Percentiles rank a stretch among this genome's conserved stretches.
These are phyloP conservation scores for Eimeria necatrix DNA, from an alignment of 169 alveolate genomes.

Conservation along the genomic window DNA sequence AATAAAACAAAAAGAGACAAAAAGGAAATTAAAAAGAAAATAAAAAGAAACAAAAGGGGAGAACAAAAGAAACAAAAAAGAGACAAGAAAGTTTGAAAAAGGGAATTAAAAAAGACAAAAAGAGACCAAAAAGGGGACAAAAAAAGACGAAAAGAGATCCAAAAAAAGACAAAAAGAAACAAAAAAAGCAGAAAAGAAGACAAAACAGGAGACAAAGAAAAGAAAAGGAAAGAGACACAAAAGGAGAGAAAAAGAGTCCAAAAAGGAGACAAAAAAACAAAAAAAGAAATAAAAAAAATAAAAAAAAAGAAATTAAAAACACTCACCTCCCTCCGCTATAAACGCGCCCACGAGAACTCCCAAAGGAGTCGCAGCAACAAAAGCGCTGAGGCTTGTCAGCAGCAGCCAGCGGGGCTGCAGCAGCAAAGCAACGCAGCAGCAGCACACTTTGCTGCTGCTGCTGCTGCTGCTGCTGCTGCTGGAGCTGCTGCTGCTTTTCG, in stretches of 20 bases:
- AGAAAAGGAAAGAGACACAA: not conserved
- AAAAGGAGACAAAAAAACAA: not conserved
- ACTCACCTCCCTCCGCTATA: constrained; percentile 21
- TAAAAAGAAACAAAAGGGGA: too few species aligned
- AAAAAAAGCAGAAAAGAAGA: not conserved
- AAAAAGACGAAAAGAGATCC: not conserved
- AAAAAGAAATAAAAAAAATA: not conserved
- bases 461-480: too few species aligned
- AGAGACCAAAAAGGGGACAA: not conserved
- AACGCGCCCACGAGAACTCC: constrained; percentile 56
- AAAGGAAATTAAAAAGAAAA: too few species aligned
- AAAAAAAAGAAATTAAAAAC: not conserved
- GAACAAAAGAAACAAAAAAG: too few species aligned
- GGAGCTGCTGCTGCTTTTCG: too few species aligned
- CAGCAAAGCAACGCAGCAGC: not conserved
- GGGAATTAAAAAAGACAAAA: too few species aligned
- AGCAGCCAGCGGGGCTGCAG: not conserved
- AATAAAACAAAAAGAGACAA: too few species aligned
- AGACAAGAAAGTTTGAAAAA: too few species aligned
- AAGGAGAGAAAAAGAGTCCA: not conserved
- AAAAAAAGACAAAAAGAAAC: not conserved
- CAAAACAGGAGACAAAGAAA: not conserved
- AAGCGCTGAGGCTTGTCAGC: not conserved
- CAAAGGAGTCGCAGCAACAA: constrained; percentile 43
- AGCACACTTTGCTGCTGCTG: too few species aligned